Evolutionary conservation across 2,329 filamentous ascomycete species (phyloP).

Genomic region (Alternaria burnsii): DNA sequence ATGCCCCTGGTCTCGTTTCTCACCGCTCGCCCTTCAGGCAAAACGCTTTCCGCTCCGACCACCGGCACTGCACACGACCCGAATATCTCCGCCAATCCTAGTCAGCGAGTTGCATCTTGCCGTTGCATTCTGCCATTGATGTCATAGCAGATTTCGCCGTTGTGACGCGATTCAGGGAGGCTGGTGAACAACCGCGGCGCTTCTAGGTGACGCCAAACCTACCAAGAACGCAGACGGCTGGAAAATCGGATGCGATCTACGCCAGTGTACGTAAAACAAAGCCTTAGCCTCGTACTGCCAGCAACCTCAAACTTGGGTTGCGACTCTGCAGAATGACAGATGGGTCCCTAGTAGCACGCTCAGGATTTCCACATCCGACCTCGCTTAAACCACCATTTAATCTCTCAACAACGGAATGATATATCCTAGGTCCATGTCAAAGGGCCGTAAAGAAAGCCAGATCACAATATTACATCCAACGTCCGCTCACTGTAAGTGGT

Average conservation of each 20-base stretch:
- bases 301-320: slow-evolving; percentile 30
- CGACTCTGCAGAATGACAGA: slow-evolving; percentile 22
- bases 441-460: slow-evolving; percentile 8
- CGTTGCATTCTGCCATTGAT: slow-evolving; percentile 18
- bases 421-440: slow-evolving; percentile 2
- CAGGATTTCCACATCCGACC: slow-evolving; percentile 3
- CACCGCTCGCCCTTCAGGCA: slow-evolving; percentile 38
- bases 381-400: slow-evolving; percentile 11
- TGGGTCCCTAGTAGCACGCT: slow-evolving; percentile 10
- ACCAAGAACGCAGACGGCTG: slow-evolving; percentile 19
- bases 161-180: slow-evolving; percentile 19
- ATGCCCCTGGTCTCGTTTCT: slow-evolving; percentile 20
- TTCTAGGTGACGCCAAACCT: slow-evolving; percentile 22
- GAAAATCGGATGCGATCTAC: slow-evolving; percentile 21
- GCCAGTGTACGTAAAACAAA: slow-evolving; percentile 33
- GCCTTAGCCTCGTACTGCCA: slow-evolving; percentile 23
- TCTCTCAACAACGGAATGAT: slow-evolving; percentile 20
- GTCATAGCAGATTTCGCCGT: slow-evolving; percentile 24
- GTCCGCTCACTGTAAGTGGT: slow-evolving; percentile 17
- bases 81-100: slow-evolving; percentile 32
- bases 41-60: slow-evolving; percentile 33
- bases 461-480: background rate
- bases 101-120: slow-evolving; percentile 10
- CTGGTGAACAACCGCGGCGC: slow-evolving; percentile 17
- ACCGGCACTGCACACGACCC: slow-evolving; percentile 22